Evolutionary conservation across 768 basidiomycete genomes (phyloP), one percentile per base, ranked within the genome.

Genomic region (Suillus sp.): DNA sequence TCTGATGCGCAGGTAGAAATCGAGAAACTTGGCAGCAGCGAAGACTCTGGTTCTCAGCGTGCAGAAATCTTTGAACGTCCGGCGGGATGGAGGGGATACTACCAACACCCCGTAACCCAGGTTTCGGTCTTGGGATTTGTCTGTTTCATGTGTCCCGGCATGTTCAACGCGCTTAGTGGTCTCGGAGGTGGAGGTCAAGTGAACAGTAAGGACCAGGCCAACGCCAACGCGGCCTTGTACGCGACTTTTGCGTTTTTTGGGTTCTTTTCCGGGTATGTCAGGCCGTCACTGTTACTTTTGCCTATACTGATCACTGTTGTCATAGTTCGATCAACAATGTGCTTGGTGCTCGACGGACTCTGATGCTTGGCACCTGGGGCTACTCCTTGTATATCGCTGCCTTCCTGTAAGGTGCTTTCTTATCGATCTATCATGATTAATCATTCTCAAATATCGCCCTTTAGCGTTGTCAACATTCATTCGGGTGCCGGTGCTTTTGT

Each of bases 151-250:
- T 66, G 78, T 62, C 77, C 77, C 72, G 91, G 92, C 63, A 82
- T 92, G 62, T 93, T 91, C 77, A 94, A 93, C 69, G 86, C 91
- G 0, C 78, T 93, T 69, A 89, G 85, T 61, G 91, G 92, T 38
- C 81, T 95, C 51, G 93, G 93, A 4, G 92, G 83, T 50, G 92
- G 90, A 48, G 93, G 93, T 0, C 89, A 90, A 74, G 70, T 91
- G 48, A 86, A 90, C 68, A 60, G 83, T 4, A 80, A 78, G 2
- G 89, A 85, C 10, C 83, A 82, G 70, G 87, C 90, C 11, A 91
- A 92, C 68, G 82, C 89, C 3, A 91, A 85, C 67, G 77, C 86
- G 0, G 84, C 88, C 1, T 72, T 92, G 6, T 93, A 93, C 65
- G 73, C 85, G 0, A 84, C 83, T 9, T 88, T 89, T 68, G 84